A percentile compares a stretch with the other conserved stretches of the same genome.
Evolutionary conservation across 139 green algal genomes (phyloP).

Genomic region (Chlorella sorokiniana): DNA sequence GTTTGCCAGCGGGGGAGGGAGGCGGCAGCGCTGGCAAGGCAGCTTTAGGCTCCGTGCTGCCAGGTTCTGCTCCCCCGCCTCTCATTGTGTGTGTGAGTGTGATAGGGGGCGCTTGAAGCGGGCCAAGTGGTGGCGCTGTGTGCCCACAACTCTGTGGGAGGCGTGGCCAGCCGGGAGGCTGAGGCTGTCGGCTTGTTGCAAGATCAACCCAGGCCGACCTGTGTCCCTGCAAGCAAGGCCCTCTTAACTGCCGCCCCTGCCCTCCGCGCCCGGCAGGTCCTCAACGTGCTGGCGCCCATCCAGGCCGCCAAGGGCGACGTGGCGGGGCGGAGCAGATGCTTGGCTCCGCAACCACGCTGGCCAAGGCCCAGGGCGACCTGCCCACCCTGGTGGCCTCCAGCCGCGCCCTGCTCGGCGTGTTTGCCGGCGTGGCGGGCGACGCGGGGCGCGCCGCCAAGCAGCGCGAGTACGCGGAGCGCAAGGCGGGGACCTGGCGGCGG

Average conservation of each 20-base stretch:
- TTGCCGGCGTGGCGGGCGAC: neutral
- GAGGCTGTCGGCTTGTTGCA: neutral
- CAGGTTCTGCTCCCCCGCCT: no score
- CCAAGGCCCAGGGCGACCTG: slow-evolving; percentile 33
- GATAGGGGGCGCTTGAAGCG: no score
- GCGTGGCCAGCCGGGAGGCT: no score
- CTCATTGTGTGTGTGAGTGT: no score
- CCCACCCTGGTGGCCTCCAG: slow-evolving; percentile 23
- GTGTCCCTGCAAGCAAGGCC: neutral
- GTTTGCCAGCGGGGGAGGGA: no score
- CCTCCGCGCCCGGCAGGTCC: neutral
- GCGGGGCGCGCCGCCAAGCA: neutral
- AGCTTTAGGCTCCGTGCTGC: no score
- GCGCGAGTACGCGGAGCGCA: slow-evolving; percentile 23
- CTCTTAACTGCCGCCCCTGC: neutral
- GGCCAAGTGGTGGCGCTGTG: no score
- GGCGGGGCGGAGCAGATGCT: slow-evolving; percentile 38
- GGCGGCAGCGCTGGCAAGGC: no score
- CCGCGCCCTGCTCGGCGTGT: slow-evolving; percentile 21
- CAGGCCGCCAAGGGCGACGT: slow-evolving; percentile 30
- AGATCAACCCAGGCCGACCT: neutral
- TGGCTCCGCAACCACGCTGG: slow-evolving; percentile 28
- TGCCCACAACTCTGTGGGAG: no score
- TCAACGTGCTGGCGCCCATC: slow-evolving; percentile 42
- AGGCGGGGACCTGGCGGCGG: slow-evolving; percentile 19